Evolutionary conservation across 1,284 basidiomycete species (phyloP).

Genomic region (Puccinia hordei): DNA sequence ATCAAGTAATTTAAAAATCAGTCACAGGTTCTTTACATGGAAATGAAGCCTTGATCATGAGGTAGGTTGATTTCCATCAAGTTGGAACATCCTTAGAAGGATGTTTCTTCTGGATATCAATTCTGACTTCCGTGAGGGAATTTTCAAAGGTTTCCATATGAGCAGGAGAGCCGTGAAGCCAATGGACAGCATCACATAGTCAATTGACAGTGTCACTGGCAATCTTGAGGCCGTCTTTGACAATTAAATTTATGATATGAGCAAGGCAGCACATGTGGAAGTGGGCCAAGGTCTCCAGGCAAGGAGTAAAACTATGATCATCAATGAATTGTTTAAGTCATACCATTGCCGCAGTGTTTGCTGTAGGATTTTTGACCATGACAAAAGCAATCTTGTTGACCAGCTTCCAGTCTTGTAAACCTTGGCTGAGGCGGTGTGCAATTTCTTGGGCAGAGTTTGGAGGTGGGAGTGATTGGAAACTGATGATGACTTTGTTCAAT

Average conservation of each 20-base stretch:
- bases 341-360: not conserved
- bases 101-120: not conserved
- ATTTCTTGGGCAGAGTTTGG: not conserved
- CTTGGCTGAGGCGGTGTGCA: not conserved
- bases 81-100: conserved; percentile 11
- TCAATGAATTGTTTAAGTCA: not conserved
- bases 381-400: not conserved
- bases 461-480: not conserved
- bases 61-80: not conserved
- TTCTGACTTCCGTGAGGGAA: not conserved
- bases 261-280: not conserved
- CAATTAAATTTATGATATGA: not conserved
- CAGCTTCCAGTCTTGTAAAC: not conserved
- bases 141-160: not conserved
- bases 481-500: not conserved
- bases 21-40: too few relatives aligned
- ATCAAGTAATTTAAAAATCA: too few relatives aligned
- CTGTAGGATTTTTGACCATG: not conserved
- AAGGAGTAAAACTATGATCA: not conserved
- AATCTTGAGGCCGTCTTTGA: not conserved
- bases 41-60: conserved; percentile 1
- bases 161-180: not conserved
- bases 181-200: not conserved
- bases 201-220: not conserved
- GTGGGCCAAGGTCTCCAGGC: not conserved